Conservation (phyloP, 2,329 filamentous ascomycete genomes). For the Monosporascus ibericus region DNA sequence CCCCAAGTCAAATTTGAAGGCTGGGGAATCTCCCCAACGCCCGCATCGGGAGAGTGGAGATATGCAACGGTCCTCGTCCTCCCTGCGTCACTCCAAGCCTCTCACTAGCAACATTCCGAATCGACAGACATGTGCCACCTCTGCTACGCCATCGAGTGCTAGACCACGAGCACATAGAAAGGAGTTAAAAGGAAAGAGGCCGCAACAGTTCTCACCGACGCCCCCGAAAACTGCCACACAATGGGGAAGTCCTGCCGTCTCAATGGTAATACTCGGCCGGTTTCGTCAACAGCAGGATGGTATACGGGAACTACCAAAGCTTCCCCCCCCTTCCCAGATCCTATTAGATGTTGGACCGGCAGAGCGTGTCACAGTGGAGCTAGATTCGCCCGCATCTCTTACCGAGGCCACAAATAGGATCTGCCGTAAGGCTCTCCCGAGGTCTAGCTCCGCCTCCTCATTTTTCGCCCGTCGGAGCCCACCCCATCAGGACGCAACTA, state of each 20-base stretch:
- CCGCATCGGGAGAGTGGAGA: slow-evolving; percentile 3
- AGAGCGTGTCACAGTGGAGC: neutral
- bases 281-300: slow-evolving; percentile 4
- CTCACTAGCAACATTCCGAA: neutral
- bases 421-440: neutral
- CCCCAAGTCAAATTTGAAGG: neutral
- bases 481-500: neutral
- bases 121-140: neutral
- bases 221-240: neutral
- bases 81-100: neutral
- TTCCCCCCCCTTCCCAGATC: neutral
- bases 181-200: slow-evolving; percentile 1
- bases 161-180: neutral
- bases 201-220: slow-evolving; percentile 1
- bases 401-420: neutral
- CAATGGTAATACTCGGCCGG: slow-evolving; percentile 6
- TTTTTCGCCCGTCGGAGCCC: neutral
- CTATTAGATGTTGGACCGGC: neutral
- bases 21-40: neutral
- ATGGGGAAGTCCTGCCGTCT: neutral
- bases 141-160: neutral
- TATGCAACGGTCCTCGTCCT: neutral
- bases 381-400: neutral
- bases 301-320: neutral
- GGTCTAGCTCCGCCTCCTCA: neutral